A percentile compares a stretch with the other conserved stretches of the same genome.
Conservation (phyloP, 768 basidiomycete species). For the Bullera alba region DNA sequence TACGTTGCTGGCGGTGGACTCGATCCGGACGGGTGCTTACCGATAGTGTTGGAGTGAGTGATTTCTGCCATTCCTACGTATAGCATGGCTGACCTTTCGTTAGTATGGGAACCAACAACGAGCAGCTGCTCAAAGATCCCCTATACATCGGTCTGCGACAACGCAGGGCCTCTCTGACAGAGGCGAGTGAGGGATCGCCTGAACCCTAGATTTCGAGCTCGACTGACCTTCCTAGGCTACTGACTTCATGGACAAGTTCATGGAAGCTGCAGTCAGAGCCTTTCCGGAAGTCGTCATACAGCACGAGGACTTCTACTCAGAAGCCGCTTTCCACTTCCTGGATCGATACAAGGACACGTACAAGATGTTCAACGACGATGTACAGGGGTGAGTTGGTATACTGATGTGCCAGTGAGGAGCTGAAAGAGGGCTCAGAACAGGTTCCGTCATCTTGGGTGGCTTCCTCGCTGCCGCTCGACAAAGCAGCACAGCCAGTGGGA, state of each 20-base stretch:
- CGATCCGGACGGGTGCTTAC: constrained; percentile 34
- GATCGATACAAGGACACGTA: constrained; percentile 67
- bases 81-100: constrained; percentile 48
- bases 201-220: neutral
- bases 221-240: constrained; percentile 49
- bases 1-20: constrained; percentile 82
- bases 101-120: constrained; percentile 84
- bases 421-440: constrained; percentile 54
- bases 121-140: constrained; percentile 71
- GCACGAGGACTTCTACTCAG: constrained; percentile 82
- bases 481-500: constrained; percentile 63
- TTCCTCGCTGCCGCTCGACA: constrained; percentile 80
- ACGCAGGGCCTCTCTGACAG: constrained; percentile 36
- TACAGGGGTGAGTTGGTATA: constrained; percentile 54
- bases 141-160: constrained; percentile 80
- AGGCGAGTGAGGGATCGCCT: constrained; percentile 5
- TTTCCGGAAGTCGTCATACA: constrained; percentile 81
- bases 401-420: neutral
- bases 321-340: constrained; percentile 82
- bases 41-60: constrained; percentile 39
- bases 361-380: constrained; percentile 82
- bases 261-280: constrained; percentile 64
- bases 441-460: constrained; percentile 80
- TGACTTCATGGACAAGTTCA: constrained; percentile 89
- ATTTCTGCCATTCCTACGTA: neutral